A percentile compares a stretch with the other conserved stretches of the same genome.
phyloP scores from a whole-genome alignment of 352 stramenopile species.

The Phytophthora brassicae region DNA sequence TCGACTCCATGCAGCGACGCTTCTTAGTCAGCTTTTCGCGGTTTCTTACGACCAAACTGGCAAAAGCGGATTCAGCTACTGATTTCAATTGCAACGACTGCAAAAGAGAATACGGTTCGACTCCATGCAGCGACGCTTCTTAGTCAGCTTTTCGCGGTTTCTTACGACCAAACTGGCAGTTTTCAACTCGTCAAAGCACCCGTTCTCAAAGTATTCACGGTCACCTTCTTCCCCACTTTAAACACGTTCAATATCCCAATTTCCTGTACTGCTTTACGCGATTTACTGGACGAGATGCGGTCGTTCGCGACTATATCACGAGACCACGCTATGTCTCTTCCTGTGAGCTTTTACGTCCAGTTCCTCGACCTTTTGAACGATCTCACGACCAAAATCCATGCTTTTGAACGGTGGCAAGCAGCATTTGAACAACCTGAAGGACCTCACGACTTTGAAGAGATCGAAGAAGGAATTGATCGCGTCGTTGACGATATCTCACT shows the following conservation, averaged over 20 bases:
- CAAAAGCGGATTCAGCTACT: slow-evolving; percentile 55
- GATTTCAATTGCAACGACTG: slow-evolving; percentile 46
- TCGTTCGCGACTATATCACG: slow-evolving; percentile 25
- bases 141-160: slow-evolving; percentile 44
- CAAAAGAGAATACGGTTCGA: slow-evolving; percentile 31
- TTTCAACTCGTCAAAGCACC: slow-evolving; percentile 55
- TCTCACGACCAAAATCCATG: slow-evolving; percentile 54
- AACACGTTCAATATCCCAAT: background rate
- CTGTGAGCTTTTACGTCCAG: slow-evolving; percentile 44
- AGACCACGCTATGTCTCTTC: slow-evolving; percentile 14
- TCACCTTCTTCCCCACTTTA: slow-evolving; percentile 41
- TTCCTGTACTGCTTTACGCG: slow-evolving; percentile 36
- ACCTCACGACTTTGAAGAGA: slow-evolving; percentile 50
- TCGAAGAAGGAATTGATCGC: slow-evolving; percentile 63
- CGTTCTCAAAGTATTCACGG: slow-evolving; percentile 49
- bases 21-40: slow-evolving; percentile 51
- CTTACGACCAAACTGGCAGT: slow-evolving; percentile 66
- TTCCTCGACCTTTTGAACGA: slow-evolving; percentile 52
- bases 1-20: slow-evolving; percentile 33
- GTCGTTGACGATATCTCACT: slow-evolving; percentile 56
- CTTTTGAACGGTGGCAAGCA: slow-evolving; percentile 55
- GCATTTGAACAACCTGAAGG: slow-evolving; percentile 30
- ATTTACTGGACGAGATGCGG: slow-evolving; percentile 60
- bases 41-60: slow-evolving; percentile 67
- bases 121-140: slow-evolving; percentile 48